Evolutionary conservation across 768 basidiomycete species (phyloP), one percentile per base, ranked within the genome.

Genomic region (Gyrodon lividus): DNA sequence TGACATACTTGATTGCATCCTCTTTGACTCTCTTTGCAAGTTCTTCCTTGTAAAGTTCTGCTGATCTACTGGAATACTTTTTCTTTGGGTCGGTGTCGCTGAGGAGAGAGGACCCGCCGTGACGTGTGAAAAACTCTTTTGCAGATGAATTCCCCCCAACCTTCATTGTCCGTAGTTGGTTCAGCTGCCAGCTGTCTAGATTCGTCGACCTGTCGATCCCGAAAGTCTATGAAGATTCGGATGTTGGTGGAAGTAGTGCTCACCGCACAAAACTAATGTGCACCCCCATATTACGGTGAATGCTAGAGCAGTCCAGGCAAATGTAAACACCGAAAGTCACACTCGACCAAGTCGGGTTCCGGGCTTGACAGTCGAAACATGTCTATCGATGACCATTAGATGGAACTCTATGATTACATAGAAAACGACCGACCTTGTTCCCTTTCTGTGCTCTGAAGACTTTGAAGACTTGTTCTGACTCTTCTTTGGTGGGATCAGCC

Each of bases 301-400:
- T 74, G 58, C 88, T 89, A 5, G 96, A 98, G 77, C 97, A 99
- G 52, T 99, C 95, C 28, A 98, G 76, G 66, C 97, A 99, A 64
- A 99, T 94, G 72, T 98, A 98, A 13, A 98, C 86, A 30, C 92
- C 96, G 66, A 89, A 99, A 0, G 93, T 95, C 19, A 97, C 92
- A 55, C 92, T 94, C 4, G 94, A 86, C 97, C 96, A 98, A 28
- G 94, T 97, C 41, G 96, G 96, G 72, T 97, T 97, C 62, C 93
- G 87, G 42, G 95, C 94, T 62, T 82, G 80, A 68, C 96, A 98
- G 69, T 98, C 96, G 62, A 97, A 97, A 73, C 96, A 98, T 65
- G 79, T 76, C 89, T 92, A 65, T 43, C 53, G 62, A 58, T 54
- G 39, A 43, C 35, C 30, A 47, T 51, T 57, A 47, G 51, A 45